A percentile compares a stretch with the other conserved stretches of the same genome.
These are phyloP conservation scores for Arthrinium phaeospermum DNA, from an alignment of 2,329 filamentous ascomycete genomes.

Conservation along the genomic window DNA sequence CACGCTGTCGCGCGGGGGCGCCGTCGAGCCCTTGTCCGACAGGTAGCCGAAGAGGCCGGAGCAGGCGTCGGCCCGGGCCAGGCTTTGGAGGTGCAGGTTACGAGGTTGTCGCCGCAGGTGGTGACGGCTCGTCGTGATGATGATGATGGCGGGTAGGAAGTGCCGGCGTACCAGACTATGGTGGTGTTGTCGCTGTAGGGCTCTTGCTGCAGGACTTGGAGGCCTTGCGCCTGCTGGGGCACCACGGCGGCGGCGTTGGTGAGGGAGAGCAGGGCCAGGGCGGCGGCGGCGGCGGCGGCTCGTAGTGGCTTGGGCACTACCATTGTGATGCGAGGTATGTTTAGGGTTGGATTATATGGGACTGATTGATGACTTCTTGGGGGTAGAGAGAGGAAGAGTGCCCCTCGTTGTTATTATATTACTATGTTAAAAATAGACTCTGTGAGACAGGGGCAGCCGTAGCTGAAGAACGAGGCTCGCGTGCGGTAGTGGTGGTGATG, in stretches of 20 bases:
- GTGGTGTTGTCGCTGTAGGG: not conserved
- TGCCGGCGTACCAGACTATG: not conserved
- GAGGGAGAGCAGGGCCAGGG: not conserved
- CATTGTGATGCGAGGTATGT: not conserved
- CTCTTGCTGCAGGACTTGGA: not conserved
- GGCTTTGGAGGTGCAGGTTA: not conserved
- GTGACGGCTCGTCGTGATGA: not conserved
- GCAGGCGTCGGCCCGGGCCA: slow-evolving; percentile 17
- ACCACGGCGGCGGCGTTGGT: not conserved
- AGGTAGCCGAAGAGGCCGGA: slow-evolving; percentile 18
- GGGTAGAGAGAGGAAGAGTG: not conserved
- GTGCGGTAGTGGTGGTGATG: not conserved
- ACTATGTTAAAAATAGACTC: not conserved
- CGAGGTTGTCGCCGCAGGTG: slow-evolving; percentile 16
- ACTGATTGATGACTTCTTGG: not conserved
- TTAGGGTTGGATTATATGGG: not conserved
- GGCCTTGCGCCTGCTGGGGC: not conserved
- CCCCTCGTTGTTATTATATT: not conserved
- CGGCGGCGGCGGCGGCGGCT: not conserved
- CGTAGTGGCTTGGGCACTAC: not conserved
- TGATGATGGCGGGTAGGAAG: not conserved
- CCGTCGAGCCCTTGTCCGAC: not conserved
- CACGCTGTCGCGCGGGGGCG: slow-evolving; percentile 1
- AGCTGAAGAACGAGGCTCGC: slow-evolving; percentile 2
- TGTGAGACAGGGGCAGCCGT: not conserved